Base-by-base conservation (phyloP, 176 grass and related monocot species). In the Eragrostis curvula region DNA sequence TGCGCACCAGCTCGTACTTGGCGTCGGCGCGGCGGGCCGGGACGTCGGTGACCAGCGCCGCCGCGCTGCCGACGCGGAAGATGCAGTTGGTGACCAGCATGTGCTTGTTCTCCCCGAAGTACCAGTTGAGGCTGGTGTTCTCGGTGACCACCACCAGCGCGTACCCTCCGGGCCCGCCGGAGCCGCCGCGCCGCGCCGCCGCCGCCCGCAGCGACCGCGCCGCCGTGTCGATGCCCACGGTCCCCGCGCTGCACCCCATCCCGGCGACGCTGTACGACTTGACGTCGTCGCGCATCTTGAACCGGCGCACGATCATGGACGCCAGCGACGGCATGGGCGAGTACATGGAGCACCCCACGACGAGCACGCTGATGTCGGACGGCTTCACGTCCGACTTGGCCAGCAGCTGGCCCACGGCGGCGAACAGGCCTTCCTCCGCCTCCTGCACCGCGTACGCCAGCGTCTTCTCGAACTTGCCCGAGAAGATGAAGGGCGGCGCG, bases 81-180 rank as follows among this genome's bases (percentile, higher is more conserved):
- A 97, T 97, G 89, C 89, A 94, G 89, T 97, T 97, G 61, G 94
- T 97, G 20, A 94, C 91, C 29, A 94, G 91, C 94, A 94, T 97
- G 83, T 94, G 92, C 83, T 93, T 93, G 87, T 97, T 90, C 49
- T 92, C 75, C 21, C 89, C 89, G 16, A 97, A 94, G 94, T 97
- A 97, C 92, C 94, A 94, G 87, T 97, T 97, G 13, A 88, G 85
- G 70, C 89, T 88, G 32, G 75, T 94, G 87, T 90, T 92, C 87
- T 97, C 91, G 14, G 91, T 97, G 40, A 97, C 85, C 70, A 94
- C 94, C 46, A 97, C 90, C 57, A 94, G 89, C 15, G 94, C 94
- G 81, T 94, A 92, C 25, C 75, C 72, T 74, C 84, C 64, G 52
- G 51, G 49, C n/a, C 79, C 63, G 15, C 8, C 58, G 57, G 43